phyloP scores from a whole-genome alignment of 108 stramenopile genomes.

The Cylindrotheca closterium region DNA sequence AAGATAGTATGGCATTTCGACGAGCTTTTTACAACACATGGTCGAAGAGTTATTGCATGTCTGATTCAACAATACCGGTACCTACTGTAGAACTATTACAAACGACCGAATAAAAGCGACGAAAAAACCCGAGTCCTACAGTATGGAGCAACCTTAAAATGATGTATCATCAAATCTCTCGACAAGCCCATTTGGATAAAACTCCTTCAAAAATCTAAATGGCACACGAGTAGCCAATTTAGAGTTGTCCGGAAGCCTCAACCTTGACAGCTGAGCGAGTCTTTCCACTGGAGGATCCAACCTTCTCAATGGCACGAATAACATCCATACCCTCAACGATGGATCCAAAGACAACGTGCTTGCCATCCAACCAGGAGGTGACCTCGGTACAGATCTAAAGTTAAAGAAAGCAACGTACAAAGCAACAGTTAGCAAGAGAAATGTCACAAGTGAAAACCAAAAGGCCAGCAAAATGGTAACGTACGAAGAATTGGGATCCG shows the following conservation, averaged over 20 bases:
- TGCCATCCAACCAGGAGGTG: conserved; percentile 95
- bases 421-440: background rate
- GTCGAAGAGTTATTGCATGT: too few relatives aligned
- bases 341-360: conserved; percentile 92
- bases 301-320: conserved; percentile 85
- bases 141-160: too few relatives aligned
- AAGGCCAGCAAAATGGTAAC: background rate
- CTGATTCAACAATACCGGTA: too few relatives aligned
- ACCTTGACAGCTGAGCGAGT: conserved; percentile 73
- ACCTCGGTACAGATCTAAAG: conserved; percentile 92
- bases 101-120: too few relatives aligned
- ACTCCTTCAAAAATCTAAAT: too few relatives aligned
- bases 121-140: too few relatives aligned
- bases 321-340: conserved; percentile 90
- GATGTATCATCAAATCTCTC: too few relatives aligned
- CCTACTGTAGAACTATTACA: too few relatives aligned
- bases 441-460: background rate
- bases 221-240: too few relatives aligned
- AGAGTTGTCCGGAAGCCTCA: conserved; percentile 83
- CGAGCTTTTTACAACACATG: too few relatives aligned
- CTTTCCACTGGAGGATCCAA: conserved; percentile 74
- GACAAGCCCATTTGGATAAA: too few relatives aligned
- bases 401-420: conserved; percentile 61
- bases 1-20: too few relatives aligned
- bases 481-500: conserved; percentile 48